Evolutionary conservation across 2,329 filamentous ascomycete species (phyloP), one percentile per base, ranked within the genome.

Genomic region (Epichloe glyceriae): DNA sequence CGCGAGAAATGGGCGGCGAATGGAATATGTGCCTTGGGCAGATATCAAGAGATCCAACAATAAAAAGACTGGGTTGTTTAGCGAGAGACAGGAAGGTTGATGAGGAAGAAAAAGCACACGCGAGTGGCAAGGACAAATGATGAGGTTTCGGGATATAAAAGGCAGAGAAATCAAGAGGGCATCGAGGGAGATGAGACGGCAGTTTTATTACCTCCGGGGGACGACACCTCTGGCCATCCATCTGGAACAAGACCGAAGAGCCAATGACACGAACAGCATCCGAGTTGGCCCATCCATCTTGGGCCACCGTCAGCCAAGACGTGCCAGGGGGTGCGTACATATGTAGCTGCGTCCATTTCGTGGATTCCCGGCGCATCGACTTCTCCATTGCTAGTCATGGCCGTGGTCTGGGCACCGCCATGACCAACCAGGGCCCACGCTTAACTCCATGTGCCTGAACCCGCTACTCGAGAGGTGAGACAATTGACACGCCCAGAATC

Each of bases 201-300:
- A 39, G n/a, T 33, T 40, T 50, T 50, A 50, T 50, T 50, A 38
- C 48, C 26, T 20, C 42, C 48, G 42, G 48, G 11, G 46, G 47
- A n/a, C 34, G 26, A 49, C 22, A 42, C 40, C 41, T 22, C 30
- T 5, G 26, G 40, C 30, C 30, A 30, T 30, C 47, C 47, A 19
- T 38, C 38, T 42, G 20, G 47, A 17, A 49, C 46, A 42, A 30
- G 20, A 40, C 12, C 38, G n/a, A 43, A 19, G 47, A 50, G 17
- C 41, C 48, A 50, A 45, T 46, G 33, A 20, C 41, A 50, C 15
- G 17, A 39, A 37, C 41, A 5, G 34, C 34, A 45, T 40, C 48
- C 19, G n/a, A n/a, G 20, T 42, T 38, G 20, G 17, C 37, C 30
- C 40, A 26, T 49, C 47, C 47, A 43, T 37, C 26, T 38, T 38